Percentiles rank a stretch among this genome's conserved stretches.
phyloP scores from a whole-genome alignment of 1,139 yeast species.

The Diutina neorugosa region DNA sequence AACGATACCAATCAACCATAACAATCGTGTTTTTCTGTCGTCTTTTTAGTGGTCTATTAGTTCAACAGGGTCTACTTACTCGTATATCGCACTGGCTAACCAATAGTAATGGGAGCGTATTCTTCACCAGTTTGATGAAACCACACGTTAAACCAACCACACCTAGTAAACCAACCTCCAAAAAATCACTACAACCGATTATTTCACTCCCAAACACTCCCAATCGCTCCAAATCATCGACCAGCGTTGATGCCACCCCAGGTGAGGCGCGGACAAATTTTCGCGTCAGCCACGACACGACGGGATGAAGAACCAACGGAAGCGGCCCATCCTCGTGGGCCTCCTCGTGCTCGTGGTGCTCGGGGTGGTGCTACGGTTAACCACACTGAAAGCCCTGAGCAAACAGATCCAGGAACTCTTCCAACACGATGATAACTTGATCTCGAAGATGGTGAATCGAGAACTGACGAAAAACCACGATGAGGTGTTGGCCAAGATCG shows the following conservation, averaged over 20 bases:
- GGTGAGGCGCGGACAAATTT: not conserved
- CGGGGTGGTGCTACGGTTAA: not conserved
- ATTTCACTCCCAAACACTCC: not conserved
- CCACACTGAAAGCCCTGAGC: not conserved
- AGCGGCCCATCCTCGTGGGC: slow-evolving; percentile 1
- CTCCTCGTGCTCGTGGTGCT: not conserved
- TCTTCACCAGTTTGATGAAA: too few species aligned
- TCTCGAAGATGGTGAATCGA: not conserved
- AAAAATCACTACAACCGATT: too few species aligned
- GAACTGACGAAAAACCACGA: slow-evolving; percentile 3
- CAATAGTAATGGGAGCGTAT: too few species aligned
- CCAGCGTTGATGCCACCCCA: not conserved
- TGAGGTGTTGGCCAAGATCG: slow-evolving; percentile 4
- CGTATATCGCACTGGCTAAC: too few species aligned
- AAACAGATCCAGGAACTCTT: slow-evolving; percentile 3
- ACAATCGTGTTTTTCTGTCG: too few species aligned
- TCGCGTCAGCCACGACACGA: not conserved
- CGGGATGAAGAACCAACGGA: slow-evolving; percentile 2
- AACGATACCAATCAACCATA: too few species aligned
- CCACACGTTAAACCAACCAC: too few species aligned
- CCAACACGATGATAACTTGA: not conserved
- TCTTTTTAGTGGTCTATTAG: too few species aligned
- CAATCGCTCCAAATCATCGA: not conserved
- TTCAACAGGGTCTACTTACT: too few species aligned
- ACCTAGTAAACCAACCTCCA: too few species aligned